Percentiles rank a stretch among this genome's conserved stretches.
Conservation (phyloP, 805 yeast genomes). For the Hyphopichia homilentoma region DNA sequence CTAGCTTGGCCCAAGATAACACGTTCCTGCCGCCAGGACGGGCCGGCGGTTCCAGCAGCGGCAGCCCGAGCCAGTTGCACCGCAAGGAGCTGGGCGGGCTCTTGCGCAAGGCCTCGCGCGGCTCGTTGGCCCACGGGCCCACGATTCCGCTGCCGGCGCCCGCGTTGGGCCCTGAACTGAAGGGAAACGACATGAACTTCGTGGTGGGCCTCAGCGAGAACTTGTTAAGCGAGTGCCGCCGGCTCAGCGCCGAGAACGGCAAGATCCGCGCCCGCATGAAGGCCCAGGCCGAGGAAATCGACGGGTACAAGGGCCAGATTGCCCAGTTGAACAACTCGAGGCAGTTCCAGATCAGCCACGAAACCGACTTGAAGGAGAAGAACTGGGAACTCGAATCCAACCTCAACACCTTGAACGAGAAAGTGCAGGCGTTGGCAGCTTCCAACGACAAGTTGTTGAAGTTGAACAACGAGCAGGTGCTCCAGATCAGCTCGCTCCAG, state of each 20-base stretch:
- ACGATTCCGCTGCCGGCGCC: slow-evolving; percentile 22
- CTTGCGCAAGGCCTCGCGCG: slow-evolving; percentile 2
- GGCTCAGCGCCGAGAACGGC: slow-evolving; percentile 62
- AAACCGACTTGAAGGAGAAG: slow-evolving; percentile 51
- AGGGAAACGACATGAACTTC: slow-evolving; percentile 64
- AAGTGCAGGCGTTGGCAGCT: slow-evolving; percentile 33
- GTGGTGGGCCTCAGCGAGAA: slow-evolving; percentile 74
- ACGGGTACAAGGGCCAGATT: slow-evolving; percentile 32
- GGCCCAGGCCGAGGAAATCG: slow-evolving; percentile 40
- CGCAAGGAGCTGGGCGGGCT: neutral
- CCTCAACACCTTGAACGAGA: slow-evolving; percentile 42
- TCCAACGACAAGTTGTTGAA: slow-evolving; percentile 38
- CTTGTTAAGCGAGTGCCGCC: slow-evolving; percentile 64
- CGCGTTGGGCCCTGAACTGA: slow-evolving; percentile 39
- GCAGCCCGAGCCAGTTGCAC: neutral
- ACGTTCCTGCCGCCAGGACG: neutral
- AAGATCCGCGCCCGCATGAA: slow-evolving; percentile 41
- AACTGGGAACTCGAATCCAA: slow-evolving; percentile 65
- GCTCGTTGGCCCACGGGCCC: slow-evolving; percentile 5
- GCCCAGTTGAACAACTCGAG: slow-evolving; percentile 31
- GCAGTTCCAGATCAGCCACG: slow-evolving; percentile 34
- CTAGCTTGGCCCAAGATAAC: neutral
- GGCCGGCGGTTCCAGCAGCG: neutral
- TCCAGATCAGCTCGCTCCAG: slow-evolving; percentile 25
- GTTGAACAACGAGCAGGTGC: slow-evolving; percentile 28